Conservation (phyloP, 306 rosid species). For the Lotus japonicus region DNA sequence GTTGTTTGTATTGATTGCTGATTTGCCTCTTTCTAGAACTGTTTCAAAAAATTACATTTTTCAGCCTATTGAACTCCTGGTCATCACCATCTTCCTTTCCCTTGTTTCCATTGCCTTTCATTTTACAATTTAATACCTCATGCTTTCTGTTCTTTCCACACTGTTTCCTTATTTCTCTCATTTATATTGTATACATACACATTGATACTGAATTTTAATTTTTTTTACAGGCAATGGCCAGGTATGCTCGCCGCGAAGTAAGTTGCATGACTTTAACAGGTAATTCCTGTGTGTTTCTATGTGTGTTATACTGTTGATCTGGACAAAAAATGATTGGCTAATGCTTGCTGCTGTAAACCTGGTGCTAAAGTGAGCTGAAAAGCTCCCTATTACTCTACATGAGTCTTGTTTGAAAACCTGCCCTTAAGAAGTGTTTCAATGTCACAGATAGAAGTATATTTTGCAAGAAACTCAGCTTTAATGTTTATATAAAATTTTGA, state of each 20-base stretch:
- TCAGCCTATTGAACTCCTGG: neutral
- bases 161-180: neutral
- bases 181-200: neutral
- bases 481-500: neutral
- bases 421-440: conserved; percentile 1
- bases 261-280: conserved; percentile 86
- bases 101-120: conserved; percentile 3
- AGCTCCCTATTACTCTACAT: neutral
- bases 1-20: neutral
- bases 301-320: neutral
- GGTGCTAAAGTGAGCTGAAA: conserved; percentile 3
- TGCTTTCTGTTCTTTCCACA: conserved; percentile 5
- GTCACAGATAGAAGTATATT: conserved; percentile 24
- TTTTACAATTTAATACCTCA: neutral
- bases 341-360: conserved; percentile 2
- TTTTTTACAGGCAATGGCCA: conserved; percentile 69
- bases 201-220: conserved; percentile 9
- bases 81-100: neutral
- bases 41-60: neutral
- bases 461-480: conserved; percentile 10
- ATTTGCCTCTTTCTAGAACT: neutral
- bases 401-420: neutral
- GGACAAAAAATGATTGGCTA: neutral
- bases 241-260: conserved; percentile 76
- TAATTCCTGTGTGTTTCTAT: conserved; percentile 18